Evolutionary conservation across 108 stramenopile genomes (phyloP).

Genomic region (Fistulifera pelliculosa): DNA sequence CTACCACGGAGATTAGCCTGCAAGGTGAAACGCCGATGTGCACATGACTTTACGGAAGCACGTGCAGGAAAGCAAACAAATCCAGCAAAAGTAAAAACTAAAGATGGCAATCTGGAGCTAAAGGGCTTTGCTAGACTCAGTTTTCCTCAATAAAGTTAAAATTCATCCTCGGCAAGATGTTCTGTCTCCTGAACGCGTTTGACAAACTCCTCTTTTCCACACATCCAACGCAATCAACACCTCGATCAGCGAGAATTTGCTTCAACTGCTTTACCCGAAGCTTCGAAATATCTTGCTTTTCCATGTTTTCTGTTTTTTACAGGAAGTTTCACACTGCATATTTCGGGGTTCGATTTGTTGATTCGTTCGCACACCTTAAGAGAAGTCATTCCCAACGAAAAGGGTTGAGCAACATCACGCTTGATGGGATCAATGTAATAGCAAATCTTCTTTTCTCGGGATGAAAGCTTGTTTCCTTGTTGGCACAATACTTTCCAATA

Average conservation of each 20-base stretch:
- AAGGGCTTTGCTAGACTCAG: too few species aligned
- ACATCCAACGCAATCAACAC: conserved; percentile 95
- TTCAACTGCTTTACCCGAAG: conserved; percentile 97
- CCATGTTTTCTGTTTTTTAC: conserved; percentile 92
- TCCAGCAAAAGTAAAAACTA: too few species aligned
- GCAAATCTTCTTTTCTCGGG: conserved; percentile 93
- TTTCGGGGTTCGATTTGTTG: conserved; percentile 80
- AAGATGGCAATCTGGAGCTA: too few species aligned
- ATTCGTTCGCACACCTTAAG: conserved; percentile 84
- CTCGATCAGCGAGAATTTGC: conserved; percentile 89
- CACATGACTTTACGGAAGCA: too few species aligned
- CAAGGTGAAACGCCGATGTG: too few species aligned
- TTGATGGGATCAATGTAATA: conserved; percentile 98
- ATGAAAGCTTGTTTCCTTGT: conserved; percentile 23
- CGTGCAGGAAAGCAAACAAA: too few species aligned
- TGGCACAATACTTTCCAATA: conserved; percentile 63
- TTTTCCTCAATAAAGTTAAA: too few species aligned
- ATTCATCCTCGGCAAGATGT: conserved; percentile 54
- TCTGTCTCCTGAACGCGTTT: conserved; percentile 92
- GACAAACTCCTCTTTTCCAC: conserved; percentile 99
- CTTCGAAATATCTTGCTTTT: conserved; percentile 88
- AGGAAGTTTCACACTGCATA: conserved; percentile 89
- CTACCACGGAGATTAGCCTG: too few species aligned
- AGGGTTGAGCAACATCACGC: conserved; percentile 90
- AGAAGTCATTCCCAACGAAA: conserved; percentile 87